Evolutionary conservation across 1,284 basidiomycete species (phyloP).

Genomic region (Austroboletus rostrupii): DNA sequence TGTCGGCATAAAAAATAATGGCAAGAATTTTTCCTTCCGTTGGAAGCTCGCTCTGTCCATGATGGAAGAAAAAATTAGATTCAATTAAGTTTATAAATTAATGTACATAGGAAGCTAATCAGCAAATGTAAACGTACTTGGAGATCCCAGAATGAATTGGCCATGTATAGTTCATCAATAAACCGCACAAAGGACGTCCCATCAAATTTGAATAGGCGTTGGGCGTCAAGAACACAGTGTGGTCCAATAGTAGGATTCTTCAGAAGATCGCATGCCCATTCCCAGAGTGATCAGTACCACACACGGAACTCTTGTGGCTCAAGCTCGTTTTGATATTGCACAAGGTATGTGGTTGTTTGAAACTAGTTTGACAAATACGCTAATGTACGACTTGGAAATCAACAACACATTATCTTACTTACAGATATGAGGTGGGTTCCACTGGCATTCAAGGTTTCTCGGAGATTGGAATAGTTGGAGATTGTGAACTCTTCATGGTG

Average conservation of each 20-base stretch:
- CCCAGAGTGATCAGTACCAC: conserved; percentile 12
- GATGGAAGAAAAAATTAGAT: neutral
- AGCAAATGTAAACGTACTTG: conserved; percentile 4
- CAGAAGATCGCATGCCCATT: conserved; percentile 11
- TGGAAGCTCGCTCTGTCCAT: conserved; percentile 18
- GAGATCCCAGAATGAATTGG: conserved; percentile 9
- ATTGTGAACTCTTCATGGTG: no score
- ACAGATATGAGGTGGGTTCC: no score
- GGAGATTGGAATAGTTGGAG: no score
- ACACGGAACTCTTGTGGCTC: neutral
- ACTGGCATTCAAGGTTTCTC: no score
- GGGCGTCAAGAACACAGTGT: conserved; percentile 24
- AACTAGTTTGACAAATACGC: conserved; percentile 6
- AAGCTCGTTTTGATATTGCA: conserved; percentile 6
- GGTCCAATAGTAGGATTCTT: conserved; percentile 12
- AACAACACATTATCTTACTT: no score
- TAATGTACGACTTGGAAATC: no score
- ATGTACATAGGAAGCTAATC: neutral
- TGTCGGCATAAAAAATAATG: conserved; percentile 42
- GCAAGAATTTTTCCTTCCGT: conserved; percentile 20
- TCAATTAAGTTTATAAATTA: neutral
- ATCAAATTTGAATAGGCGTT: conserved; percentile 28
- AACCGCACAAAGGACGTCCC: conserved; percentile 27
- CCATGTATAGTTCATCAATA: conserved; percentile 34
- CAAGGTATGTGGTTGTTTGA: neutral